A percentile compares a stretch with the other conserved stretches of the same genome.
These are phyloP conservation scores for Pythium brachiatum DNA, from an alignment of 352 stramenopile genomes.

Conservation along the genomic window DNA sequence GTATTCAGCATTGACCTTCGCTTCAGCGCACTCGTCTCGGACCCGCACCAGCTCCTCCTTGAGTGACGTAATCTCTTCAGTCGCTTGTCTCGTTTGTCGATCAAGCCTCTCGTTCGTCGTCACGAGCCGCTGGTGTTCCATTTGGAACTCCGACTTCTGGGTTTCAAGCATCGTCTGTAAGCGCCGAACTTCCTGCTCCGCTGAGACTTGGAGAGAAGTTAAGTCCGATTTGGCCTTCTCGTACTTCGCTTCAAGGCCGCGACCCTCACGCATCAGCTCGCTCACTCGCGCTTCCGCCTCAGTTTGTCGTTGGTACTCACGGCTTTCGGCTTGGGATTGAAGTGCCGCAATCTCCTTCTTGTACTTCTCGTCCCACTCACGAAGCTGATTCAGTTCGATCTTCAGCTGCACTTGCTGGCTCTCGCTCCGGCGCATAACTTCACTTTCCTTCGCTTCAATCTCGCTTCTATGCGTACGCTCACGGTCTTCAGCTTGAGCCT, in stretches of 20 bases:
- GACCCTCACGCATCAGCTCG: slow-evolving; percentile 24
- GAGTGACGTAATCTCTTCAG: slow-evolving; percentile 6
- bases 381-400: not conserved
- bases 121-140: slow-evolving; percentile 25
- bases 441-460: not conserved
- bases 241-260: slow-evolving; percentile 35
- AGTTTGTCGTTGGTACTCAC: slow-evolving; percentile 18
- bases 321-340: slow-evolving; percentile 16
- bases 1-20: slow-evolving; percentile 16
- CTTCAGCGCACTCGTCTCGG: slow-evolving; percentile 14
- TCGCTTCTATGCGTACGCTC: not conserved
- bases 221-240: slow-evolving; percentile 41
- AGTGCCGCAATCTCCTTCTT: slow-evolving; percentile 23
- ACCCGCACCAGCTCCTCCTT: slow-evolving; percentile 7
- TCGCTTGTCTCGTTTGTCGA: slow-evolving; percentile 14
- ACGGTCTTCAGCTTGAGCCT: not conserved
- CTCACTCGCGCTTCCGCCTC: slow-evolving; percentile 22
- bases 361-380: slow-evolving; percentile 26
- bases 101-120: slow-evolving; percentile 25
- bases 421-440: slow-evolving; percentile 4
- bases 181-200: slow-evolving; percentile 40
- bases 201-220: slow-evolving; percentile 37
- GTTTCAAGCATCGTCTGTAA: slow-evolving; percentile 39
- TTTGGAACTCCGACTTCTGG: slow-evolving; percentile 25
- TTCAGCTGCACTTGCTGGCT: not conserved